Base-by-base conservation (phyloP, 148 eudicot species). In the Spergularia marina region DNA sequence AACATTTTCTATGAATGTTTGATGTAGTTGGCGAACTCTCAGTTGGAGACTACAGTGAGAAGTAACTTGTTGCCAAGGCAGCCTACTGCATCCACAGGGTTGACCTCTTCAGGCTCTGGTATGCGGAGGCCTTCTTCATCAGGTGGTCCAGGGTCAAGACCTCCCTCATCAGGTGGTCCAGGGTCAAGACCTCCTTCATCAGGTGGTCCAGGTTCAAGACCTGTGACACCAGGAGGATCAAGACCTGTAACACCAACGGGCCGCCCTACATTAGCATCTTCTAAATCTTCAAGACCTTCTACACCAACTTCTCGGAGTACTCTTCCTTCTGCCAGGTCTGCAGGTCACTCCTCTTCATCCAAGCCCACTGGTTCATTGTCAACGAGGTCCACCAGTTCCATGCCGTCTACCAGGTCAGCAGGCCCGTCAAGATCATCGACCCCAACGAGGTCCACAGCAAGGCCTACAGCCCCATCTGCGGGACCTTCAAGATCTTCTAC, bases 181-280 rank as follows among this genome's bases (percentile, higher is more conserved):
- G 89, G 89, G 21, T 83, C 85, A 57, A 78, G 85, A 68, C 85
- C 85, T 25, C 56, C 69, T 51, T 91, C 98, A 60, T 89, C 96
- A 20, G 96, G 96, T 9, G 96, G 98, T 57, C 87, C 81, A 20
- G 86, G 89, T 17, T 77, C 83, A 63, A 74, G 86, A 77, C 86
- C 86, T 16, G 78, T 49, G 40, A 80, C 83, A 18, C 81, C 83
- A 74, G 81, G 83, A 39, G 74, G 77, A 52, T 95, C 99, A 74
- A 89, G 96, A 83, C 90, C 97, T 21, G 87, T 87, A 63, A 90
- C 97, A 25, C 99, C 99, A 54, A 92, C 94, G 39, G 92, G 97
- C 30, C 91, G 94, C 11, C 86, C 94, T 53, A 85, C 90, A 66
- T 71, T 86, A 68, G 75, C 87, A 16, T 77, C 84, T 47, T 82